phyloP scores from a whole-genome alignment of 805 yeast species.

The Metschnikowia bowlesiae region DNA sequence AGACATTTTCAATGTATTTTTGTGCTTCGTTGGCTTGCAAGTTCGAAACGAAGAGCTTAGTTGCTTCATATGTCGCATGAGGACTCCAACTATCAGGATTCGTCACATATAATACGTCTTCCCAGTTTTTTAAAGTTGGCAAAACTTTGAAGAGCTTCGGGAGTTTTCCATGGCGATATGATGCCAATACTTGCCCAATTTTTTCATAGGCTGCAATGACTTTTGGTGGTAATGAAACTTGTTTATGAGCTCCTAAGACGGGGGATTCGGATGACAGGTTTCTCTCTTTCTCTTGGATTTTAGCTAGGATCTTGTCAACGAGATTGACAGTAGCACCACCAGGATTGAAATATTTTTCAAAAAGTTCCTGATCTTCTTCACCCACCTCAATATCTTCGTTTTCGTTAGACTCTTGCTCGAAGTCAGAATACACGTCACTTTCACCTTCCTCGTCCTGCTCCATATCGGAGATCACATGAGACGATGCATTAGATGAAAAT shows the following conservation, averaged over 20 bases:
- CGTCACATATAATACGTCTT: constrained; percentile 87
- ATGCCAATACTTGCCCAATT: constrained; percentile 79
- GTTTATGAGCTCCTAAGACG: constrained; percentile 32
- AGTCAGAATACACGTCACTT: constrained; percentile 53
- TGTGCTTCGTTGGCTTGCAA: constrained; percentile 85
- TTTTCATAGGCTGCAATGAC: constrained; percentile 92
- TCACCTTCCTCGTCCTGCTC: constrained; percentile 38
- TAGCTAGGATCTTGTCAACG: constrained; percentile 92
- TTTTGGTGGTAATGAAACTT: constrained; percentile 89
- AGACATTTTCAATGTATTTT: constrained; percentile 63
- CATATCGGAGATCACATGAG: constrained; percentile 26
- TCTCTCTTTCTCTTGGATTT: constrained; percentile 69
- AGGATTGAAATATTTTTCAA: constrained; percentile 62
- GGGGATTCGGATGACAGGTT: constrained; percentile 23
- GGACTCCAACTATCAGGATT: constrained; percentile 94
- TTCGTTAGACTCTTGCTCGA: constrained; percentile 41
- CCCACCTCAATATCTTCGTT: constrained; percentile 65
- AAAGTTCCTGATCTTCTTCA: constrained; percentile 78
- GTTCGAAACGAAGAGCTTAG: constrained; percentile 88
- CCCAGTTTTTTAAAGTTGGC: constrained; percentile 93
- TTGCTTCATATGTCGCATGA: constrained; percentile 90
- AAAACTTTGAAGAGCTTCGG: constrained; percentile 96
- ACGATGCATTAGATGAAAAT: constrained; percentile 13
- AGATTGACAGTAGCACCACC: constrained; percentile 51
- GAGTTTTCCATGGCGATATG: constrained; percentile 92